These are phyloP conservation scores for Takakia lepidozioides DNA, from an alignment of 225 moss, liverwort and hornwort species.

Conservation along the genomic window DNA sequence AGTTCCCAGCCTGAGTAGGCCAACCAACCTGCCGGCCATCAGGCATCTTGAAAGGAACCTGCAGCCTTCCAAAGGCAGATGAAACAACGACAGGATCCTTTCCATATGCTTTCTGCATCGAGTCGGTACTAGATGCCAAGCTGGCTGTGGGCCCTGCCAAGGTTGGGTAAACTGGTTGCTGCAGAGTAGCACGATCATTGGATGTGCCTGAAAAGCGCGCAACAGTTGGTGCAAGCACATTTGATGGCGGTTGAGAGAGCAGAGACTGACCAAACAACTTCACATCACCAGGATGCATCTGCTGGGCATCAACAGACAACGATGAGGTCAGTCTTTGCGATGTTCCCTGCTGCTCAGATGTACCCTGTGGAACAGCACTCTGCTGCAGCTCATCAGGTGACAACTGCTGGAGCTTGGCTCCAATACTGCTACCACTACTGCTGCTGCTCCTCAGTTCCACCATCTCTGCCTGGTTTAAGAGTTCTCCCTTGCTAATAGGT, in stretches of 20 bases:
- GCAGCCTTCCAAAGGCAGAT: slow-evolving; percentile 31
- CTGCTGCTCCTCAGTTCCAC: slow-evolving; percentile 31
- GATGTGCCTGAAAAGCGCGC: slow-evolving; percentile 19
- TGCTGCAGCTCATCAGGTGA: slow-evolving; percentile 46
- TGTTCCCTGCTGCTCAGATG: slow-evolving; percentile 30
- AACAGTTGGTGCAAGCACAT: slow-evolving; percentile 33
- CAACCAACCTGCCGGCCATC: slow-evolving; percentile 42
- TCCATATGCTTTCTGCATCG: slow-evolving; percentile 33
- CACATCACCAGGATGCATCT: slow-evolving; percentile 70
- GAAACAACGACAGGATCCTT: slow-evolving; percentile 23
- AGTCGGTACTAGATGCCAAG: slow-evolving; percentile 26
- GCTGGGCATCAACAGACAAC: slow-evolving; percentile 49
- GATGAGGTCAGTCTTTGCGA: slow-evolving; percentile 30
- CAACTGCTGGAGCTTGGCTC: slow-evolving; percentile 53
- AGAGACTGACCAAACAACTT: slow-evolving; percentile 98
- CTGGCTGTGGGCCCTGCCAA: slow-evolving; percentile 35
- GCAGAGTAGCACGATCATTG: slow-evolving; percentile 26
- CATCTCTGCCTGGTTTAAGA: slow-evolving; percentile 29
- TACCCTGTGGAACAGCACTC: slow-evolving; percentile 44
- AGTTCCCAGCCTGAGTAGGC: slow-evolving; percentile 19
- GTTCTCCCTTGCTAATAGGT: slow-evolving; percentile 29
- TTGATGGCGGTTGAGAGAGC: slow-evolving; percentile 74
- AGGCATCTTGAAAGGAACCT: slow-evolving; percentile 25
- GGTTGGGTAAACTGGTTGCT: slow-evolving; percentile 48
- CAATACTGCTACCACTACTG: slow-evolving; percentile 37